Evolutionary conservation across 331 rosid genomes (phyloP), one percentile per base, ranked within the genome.

Genomic region (Quercus lobata): DNA sequence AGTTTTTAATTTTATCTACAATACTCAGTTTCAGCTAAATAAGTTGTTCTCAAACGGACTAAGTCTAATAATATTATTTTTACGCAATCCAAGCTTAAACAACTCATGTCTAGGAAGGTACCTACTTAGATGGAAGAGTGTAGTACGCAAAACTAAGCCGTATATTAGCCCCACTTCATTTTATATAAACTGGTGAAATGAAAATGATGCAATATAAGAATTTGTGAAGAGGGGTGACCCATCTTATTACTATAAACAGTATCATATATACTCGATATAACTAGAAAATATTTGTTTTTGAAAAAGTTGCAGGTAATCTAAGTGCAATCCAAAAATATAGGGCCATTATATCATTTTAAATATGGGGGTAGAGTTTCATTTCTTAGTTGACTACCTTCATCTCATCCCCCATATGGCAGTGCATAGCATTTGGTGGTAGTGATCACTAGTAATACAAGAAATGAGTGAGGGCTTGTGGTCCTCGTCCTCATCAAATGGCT

Each of bases 381-480:
- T 79, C 90, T 79, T 78, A 72, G 91, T 92, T 92, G 94, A 90
- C 94, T 88, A 84, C 35, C 78, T 76, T 73, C 81, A 80, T 86
- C 79, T 71, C 80, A 57, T 66, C 60, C 24, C 74, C 22, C 29
- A 4, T 18, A 35, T 15, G 21, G 54, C 72, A 72, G 79, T 72
- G 85, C 80, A 60, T 72, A 84, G 83, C 83, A 81, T 84, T 81
- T 82, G 86, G 87, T 10, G 89, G 80, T 87, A 84, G 54, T 49
- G 54, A 49, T 10, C 54, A 14, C 46, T 41, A 49, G 92, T 88
- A 86, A 84, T 78, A 85, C 83, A 77, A 77, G 91, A 87, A 88
- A 88, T 90, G 91, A 92, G 91, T 92, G 89, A 63, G 46, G 68
- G 18, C 69, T 83, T 76, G 80, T 81, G 87, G 97, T 88, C 94